A percentile compares a stretch with the other conserved stretches of the same genome.
phyloP scores from a whole-genome alignment of 805 yeast genomes.

The Cyberlindnera saturnus region DNA sequence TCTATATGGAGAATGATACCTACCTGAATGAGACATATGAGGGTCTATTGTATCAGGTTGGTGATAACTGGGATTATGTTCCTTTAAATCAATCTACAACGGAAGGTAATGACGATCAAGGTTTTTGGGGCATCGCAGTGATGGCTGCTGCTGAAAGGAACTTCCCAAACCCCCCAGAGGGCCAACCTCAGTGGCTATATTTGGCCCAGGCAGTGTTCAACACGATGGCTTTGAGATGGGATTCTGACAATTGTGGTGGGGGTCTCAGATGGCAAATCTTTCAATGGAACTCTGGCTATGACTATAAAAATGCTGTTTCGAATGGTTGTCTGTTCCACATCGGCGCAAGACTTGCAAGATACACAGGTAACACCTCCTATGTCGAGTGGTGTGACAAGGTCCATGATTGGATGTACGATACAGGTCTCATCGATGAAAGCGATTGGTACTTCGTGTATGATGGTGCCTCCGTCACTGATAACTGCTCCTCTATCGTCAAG shows the following conservation, averaged over 20 bases:
- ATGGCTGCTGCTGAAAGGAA: slow-evolving; percentile 82
- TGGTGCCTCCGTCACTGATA: slow-evolving; percentile 45
- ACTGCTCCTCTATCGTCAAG: slow-evolving; percentile 45
- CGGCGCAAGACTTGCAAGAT: slow-evolving; percentile 80
- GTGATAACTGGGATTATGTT: slow-evolving; percentile 58
- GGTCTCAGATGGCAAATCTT: slow-evolving; percentile 93
- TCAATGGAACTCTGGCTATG: slow-evolving; percentile 82
- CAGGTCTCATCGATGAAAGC: slow-evolving; percentile 35
- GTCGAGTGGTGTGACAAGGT: slow-evolving; percentile 66
- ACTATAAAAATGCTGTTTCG: slow-evolving; percentile 83
- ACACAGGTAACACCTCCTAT: slow-evolving; percentile 65
- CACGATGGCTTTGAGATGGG: slow-evolving; percentile 83
- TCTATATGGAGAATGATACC: slow-evolving; percentile 60
- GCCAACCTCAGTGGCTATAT: slow-evolving; percentile 65
- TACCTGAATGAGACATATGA: slow-evolving; percentile 47
- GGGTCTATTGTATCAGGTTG: slow-evolving; percentile 61
- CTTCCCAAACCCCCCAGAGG: slow-evolving; percentile 61
- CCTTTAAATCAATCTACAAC: slow-evolving; percentile 78
- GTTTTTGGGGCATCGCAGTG: slow-evolving; percentile 84
- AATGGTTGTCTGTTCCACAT: slow-evolving; percentile 77
- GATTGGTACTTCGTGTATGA: slow-evolving; percentile 49
- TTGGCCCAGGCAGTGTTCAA: slow-evolving; percentile 82
- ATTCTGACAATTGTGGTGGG: slow-evolving; percentile 53
- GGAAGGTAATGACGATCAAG: slow-evolving; percentile 93
- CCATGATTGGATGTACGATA: slow-evolving; percentile 68